Percentiles rank a stretch among this genome's conserved stretches.
These are phyloP conservation scores for Xeromyces bisporus DNA, from an alignment of 495 filamentous ascomycete species.

Conservation along the genomic window DNA sequence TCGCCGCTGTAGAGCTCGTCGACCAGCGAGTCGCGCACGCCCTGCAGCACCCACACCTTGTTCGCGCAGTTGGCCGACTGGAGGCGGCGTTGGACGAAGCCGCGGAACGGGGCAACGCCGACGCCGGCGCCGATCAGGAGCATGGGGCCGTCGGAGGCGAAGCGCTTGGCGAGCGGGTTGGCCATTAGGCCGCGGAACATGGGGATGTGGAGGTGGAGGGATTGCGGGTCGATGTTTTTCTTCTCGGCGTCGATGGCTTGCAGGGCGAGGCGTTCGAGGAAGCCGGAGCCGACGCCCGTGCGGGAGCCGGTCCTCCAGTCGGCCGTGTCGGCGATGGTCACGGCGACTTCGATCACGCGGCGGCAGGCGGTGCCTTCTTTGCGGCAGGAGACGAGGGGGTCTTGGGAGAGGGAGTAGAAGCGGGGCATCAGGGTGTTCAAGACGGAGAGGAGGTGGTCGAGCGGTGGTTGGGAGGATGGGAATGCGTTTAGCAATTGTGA, in stretches of 20 bases:
- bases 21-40: slow-evolving; percentile 77
- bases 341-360: slow-evolving; percentile 83
- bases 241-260: slow-evolving; percentile 47
- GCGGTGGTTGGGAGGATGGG: slow-evolving; percentile 73
- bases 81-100: slow-evolving; percentile 87
- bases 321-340: slow-evolving; percentile 72
- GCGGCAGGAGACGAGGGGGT: slow-evolving; percentile 68
- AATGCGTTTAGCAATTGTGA: slow-evolving; percentile 81
- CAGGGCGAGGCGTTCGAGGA: slow-evolving; percentile 65
- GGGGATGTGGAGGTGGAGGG: slow-evolving; percentile 55
- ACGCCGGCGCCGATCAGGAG: slow-evolving; percentile 92
- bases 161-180: slow-evolving; percentile 82
- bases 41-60: slow-evolving; percentile 98
- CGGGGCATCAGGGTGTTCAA: slow-evolving; percentile 84
- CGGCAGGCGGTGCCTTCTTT: slow-evolving; percentile 50
- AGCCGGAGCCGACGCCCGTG: slow-evolving; percentile 63
- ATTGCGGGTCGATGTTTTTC: slow-evolving; percentile 30
- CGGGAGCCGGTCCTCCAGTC: slow-evolving; percentile 59
- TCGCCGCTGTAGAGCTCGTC: slow-evolving; percentile 95
- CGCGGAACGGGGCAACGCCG: slow-evolving; percentile 90
- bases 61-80: slow-evolving; percentile 95
- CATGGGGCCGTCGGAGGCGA: slow-evolving; percentile 87
- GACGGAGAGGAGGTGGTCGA: slow-evolving; percentile 62
- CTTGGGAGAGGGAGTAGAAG: slow-evolving; percentile 95
- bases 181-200: slow-evolving; percentile 99